A percentile compares a stretch with the other conserved stretches of the same genome.
Evolutionary conservation across 805 yeast species (phyloP).

Genomic region (Nakazawaea ernobii): DNA sequence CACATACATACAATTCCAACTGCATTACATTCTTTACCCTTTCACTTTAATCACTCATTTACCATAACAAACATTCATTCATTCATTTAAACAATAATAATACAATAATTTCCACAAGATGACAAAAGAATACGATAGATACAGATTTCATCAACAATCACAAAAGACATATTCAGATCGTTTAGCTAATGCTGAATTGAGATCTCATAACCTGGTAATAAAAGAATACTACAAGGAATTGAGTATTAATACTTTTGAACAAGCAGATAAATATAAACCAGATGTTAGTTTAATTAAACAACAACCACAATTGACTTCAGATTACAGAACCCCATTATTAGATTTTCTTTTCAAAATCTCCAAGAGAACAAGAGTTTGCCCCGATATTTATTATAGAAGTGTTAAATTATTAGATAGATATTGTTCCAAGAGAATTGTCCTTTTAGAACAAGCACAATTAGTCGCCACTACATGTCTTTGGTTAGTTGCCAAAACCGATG

Average conservation of each 20-base stretch:
- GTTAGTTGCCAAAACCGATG: slow-evolving; percentile 77
- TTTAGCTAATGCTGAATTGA: slow-evolving; percentile 43
- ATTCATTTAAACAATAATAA: not conserved
- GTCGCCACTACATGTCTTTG: slow-evolving; percentile 81
- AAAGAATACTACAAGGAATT: slow-evolving; percentile 52
- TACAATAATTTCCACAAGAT: not conserved
- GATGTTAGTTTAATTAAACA: slow-evolving; percentile 51
- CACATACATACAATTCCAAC: no score
- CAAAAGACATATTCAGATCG: slow-evolving; percentile 35
- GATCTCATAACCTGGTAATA: slow-evolving; percentile 37
- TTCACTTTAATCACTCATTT: not conserved
- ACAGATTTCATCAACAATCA: slow-evolving; percentile 1
- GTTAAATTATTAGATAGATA: slow-evolving; percentile 74
- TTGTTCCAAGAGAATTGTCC: slow-evolving; percentile 71
- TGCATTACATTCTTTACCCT: not conserved
- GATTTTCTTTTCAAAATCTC: slow-evolving; percentile 68
- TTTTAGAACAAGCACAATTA: slow-evolving; percentile 71
- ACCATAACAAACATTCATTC: not conserved
- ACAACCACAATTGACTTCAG: slow-evolving; percentile 71
- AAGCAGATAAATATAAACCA: slow-evolving; percentile 38
- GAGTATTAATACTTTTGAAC: slow-evolving; percentile 30
- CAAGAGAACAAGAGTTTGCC: slow-evolving; percentile 49
- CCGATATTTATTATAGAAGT: slow-evolving; percentile 56
- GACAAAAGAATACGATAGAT: slow-evolving; percentile 1
- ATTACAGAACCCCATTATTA: slow-evolving; percentile 56